Base-by-base conservation (phyloP, 192 early-diverging fungal species). In the Lobosporangium transversale region DNA sequence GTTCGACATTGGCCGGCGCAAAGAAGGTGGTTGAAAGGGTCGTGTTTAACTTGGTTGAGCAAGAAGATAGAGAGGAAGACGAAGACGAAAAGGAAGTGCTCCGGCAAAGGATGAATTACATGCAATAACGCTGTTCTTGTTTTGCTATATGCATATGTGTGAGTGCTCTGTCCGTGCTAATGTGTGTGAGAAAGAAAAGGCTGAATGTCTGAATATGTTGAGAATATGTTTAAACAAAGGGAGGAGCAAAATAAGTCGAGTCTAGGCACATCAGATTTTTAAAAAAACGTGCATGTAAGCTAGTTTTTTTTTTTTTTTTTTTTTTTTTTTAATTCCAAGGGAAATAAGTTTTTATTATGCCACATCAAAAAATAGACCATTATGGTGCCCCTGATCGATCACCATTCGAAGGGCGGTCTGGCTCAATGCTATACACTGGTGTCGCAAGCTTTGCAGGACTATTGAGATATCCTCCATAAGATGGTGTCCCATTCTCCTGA, bases 361-460 rank as follows among this genome's bases (percentile, higher is more conserved):
- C n/a, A n/a, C n/a, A n/a, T n/a, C n/a, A n/a, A n/a, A n/a, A n/a
- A n/a, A n/a, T n/a, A n/a, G n/a, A n/a, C 6, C 52, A 15, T 35
- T 56, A 48, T 14, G 51, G 42, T 45, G 33, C 53, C 18, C 40
- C 32, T 17, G 58, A 29, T 36, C 67, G 50, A 53, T 71, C 50
- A 29, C 58, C 68, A 49, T 62, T 61, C 11, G 58, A 27, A 1
- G 58, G 58, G 30, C 59, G 53, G 17, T 61, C 67, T 20, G 64
- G 27, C n/a, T 76, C 73, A 20, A 45, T 31, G 29, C 54, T 58
- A n/a, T 76, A 76, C 32, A 61, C 73, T n/a, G 73, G 73, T 9
- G 73, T 76, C 17, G 73, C 64, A 3, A 76, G 53, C 30, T 76
- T 76, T 2, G 73, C 73, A 26, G 73, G 73, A 27, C 73, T 76